Base-by-base conservation (phyloP, 2,329 filamentous ascomycete species). In the Neoscytalidium dimidiatum region DNA sequence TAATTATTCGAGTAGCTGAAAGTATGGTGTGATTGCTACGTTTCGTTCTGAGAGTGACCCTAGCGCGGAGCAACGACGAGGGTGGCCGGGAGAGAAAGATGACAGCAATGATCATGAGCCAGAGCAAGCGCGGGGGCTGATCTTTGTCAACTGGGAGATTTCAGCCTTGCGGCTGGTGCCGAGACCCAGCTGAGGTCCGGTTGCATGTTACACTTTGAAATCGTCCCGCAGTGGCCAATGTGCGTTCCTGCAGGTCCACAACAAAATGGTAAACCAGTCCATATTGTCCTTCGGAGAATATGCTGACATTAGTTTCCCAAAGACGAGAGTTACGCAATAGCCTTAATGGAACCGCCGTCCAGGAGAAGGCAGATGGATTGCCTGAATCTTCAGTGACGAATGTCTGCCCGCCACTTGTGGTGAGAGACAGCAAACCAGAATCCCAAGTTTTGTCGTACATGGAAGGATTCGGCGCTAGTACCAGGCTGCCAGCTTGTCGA, bases 161-260 rank as follows among this genome's bases (percentile, higher is more conserved):
- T 60, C 56, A 46, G 56, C 56, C 56, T 60, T 46, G 56, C 56
- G 56, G 26, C 56, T 60, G 56, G 56, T 17, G 56, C 38, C 56
- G 38, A 60, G 41, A 44, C 56, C 38, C 56, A 60, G 56, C 41
- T 60, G 38, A 33, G 56, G 38, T 38, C 28, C n/a, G 41, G 38
- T 7, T 33, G 56, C 56, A 60, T 46, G 41, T 46, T 60, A 28
- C 38, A 29, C 52, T 14, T 23, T 19, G 17, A 46, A 28, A 44
- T 28, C 23, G 53, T n/a, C 53, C 52, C 35, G 23, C 35, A 14
- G 23, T 21, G n/a, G 19, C 43, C 28, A 26, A 33, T 48, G 26
- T 11, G 17, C 11, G n/a, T 33, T 33, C 38, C 26, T 44, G 56
- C 41, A 60, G 14, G n/a, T 33, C n/a, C 23, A 14, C 29, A 19